Evolutionary conservation across 75 land plant species (phyloP).

Genomic region (Chamaecyparis obtusa): DNA sequence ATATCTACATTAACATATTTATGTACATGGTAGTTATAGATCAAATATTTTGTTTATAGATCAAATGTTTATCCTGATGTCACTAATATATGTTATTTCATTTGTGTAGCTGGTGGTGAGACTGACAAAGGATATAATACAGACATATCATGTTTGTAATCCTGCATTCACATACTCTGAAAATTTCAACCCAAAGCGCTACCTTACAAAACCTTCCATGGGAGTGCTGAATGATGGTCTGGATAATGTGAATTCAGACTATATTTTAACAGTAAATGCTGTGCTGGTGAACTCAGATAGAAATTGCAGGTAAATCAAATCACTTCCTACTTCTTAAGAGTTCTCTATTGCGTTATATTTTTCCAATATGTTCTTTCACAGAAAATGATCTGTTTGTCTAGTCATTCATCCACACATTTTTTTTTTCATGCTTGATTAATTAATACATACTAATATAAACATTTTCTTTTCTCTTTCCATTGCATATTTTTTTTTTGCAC

Average conservation of each 20-base stretch:
- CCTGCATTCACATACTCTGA: constrained; percentile 8
- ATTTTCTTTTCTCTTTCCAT: background rate
- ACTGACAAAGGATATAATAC: background rate
- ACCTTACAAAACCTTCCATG: constrained; percentile 31
- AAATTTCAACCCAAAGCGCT: constrained; percentile 33
- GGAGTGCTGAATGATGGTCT: constrained; percentile 32
- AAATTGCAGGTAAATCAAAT: constrained; percentile 23
- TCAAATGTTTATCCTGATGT: background rate
- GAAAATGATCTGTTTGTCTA: background rate
- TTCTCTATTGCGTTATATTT: too few relatives aligned
- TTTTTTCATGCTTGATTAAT: background rate
- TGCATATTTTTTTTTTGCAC: too few relatives aligned
- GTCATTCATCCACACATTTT: background rate
- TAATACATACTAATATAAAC: background rate
- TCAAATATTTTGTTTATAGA: background rate
- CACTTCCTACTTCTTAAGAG: background rate
- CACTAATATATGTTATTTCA: background rate
- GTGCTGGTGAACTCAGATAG: constrained; percentile 24
- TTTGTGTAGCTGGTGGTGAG: constrained; percentile 1
- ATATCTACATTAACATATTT: too few relatives aligned
- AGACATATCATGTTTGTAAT: background rate
- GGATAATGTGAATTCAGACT: constrained; percentile 40
- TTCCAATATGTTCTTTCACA: background rate
- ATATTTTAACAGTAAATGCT: constrained; percentile 32
- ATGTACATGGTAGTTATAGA: background rate